Base-by-base conservation (phyloP, 2,329 filamentous ascomycete genomes). In the Fusarium sp. region DNA sequence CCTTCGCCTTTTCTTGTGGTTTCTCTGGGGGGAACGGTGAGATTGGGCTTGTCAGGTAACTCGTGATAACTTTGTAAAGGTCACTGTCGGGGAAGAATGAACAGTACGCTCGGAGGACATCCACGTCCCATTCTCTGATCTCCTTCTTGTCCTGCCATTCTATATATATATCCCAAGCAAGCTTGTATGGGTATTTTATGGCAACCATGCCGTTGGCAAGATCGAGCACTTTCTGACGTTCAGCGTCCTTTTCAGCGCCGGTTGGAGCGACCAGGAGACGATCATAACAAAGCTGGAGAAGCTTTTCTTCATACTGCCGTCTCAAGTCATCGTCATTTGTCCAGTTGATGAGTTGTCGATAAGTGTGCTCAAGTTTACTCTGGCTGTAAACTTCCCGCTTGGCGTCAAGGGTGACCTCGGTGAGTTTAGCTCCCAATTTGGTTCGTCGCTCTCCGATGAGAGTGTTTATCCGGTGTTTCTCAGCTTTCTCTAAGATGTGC, bases 171-270 rank as follows among this genome's bases (percentile, higher is more conserved):
- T 94, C 92, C 97, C 97, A 99, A 1, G 96, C 96, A 21, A 97
- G 86, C 71, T 92, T 90, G 82, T 92, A 97, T 0, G 94, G 93
- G 76, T 98, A 94, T 76, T 95, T 95, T 79, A 99, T 96, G 66
- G 97, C 93, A 68, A 99, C 95, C 93, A 99, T 97, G 69, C 95
- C 96, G 70, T 91, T 90, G 2, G 95, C 94, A 58, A 96, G 84
- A 66, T 92, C 91, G 76, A 92, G 83, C 1, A 97, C 92, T 71
- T 92, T 91, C 39, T 90, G 84, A 31, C 93, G 88, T 80, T 97
- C 94, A 23, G 85, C 82, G 2, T 83, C 79, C 81, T 98, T 98
- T 64, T 90, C 84, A 7, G 83, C 80, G 7, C 91, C 90, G 3
- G 86, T 68, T 6, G 91, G 89, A 21, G 94, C 85, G 33, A 93